These are phyloP conservation scores for Plasmopara muralis DNA, from an alignment of 352 stramenopile species.

Conservation along the genomic window DNA sequence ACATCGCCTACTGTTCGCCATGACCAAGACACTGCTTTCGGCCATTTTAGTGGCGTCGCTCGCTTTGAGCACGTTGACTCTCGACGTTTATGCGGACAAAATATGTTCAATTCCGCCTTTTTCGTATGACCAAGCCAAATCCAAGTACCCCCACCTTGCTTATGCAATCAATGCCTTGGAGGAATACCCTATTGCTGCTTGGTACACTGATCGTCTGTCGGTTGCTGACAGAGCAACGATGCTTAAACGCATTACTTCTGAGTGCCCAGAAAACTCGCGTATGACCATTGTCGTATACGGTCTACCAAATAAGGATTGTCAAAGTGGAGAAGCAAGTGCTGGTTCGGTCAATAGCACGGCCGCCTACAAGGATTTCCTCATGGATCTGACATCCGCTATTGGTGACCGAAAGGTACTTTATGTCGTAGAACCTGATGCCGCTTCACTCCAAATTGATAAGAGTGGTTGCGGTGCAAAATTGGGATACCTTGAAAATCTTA, in stretches of 20 bases:
- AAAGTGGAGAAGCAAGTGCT: constrained; percentile 36
- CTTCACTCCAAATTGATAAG: constrained; percentile 36
- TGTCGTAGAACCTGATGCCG: constrained; percentile 57
- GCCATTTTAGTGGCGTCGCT: too few relatives aligned
- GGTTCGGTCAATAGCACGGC: constrained; percentile 31
- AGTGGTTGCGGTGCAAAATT: constrained; percentile 30
- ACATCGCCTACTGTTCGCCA: too few relatives aligned
- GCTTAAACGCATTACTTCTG: constrained; percentile 23
- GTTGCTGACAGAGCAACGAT: constrained; percentile 20
- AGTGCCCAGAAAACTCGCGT: constrained; percentile 31
- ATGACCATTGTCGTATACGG: constrained; percentile 62
- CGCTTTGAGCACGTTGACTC: too few relatives aligned
- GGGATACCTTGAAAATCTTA: constrained; percentile 49
- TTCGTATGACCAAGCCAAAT: constrained; percentile 29
- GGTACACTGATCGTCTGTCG: constrained; percentile 48
- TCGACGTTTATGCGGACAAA: constrained; percentile 17
- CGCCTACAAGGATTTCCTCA: constrained; percentile 45
- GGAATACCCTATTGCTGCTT: constrained; percentile 39
- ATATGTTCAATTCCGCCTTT: constrained; percentile 31
- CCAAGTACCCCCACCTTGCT: constrained; percentile 28
- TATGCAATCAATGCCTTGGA: constrained; percentile 32
- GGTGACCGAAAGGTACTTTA: constrained; percentile 53
- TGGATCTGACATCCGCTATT: constrained; percentile 27
- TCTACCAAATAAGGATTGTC: constrained; percentile 61
- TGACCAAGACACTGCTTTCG: too few relatives aligned